phyloP scores from a whole-genome alignment of 257 asterid species.

The Paraleonurus japonicus region DNA sequence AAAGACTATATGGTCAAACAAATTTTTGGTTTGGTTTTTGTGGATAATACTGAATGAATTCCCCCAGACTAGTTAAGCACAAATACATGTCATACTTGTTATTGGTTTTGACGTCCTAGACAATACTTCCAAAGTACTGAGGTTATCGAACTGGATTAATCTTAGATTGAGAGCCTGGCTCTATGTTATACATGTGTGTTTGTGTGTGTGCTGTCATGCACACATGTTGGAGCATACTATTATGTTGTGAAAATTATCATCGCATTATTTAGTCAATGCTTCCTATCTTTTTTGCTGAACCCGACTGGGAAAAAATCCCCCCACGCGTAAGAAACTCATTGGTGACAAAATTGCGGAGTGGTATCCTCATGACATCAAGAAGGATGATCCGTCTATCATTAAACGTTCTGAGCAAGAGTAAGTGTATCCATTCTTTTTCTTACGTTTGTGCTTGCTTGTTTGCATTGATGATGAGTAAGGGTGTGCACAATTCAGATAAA shows the following conservation, averaged over 20 bases:
- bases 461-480: background rate
- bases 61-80: background rate
- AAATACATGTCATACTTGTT: background rate
- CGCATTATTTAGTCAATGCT: background rate
- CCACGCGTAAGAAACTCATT: conserved; percentile 90
- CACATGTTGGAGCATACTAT: background rate
- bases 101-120: background rate
- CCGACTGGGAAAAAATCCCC: conserved; percentile 78
- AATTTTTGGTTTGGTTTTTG: conserved; percentile 2
- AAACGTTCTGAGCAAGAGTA: conserved; percentile 61
- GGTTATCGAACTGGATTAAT: background rate
- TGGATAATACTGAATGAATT: background rate
- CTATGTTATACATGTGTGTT: background rate
- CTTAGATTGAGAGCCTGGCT: background rate
- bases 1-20: background rate
- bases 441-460: background rate
- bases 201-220: background rate
- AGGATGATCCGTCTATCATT: conserved; percentile 68
- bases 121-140: conserved; percentile 1
- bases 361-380: conserved; percentile 77
- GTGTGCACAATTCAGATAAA: background rate
- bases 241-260: background rate
- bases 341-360: conserved; percentile 81
- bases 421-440: background rate
- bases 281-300: conserved; percentile 39